Percentiles rank a stretch among this genome's conserved stretches.
Evolutionary conservation across 2,329 filamentous ascomycete genomes (phyloP).

Genomic region (Calonectria pteridis): DNA sequence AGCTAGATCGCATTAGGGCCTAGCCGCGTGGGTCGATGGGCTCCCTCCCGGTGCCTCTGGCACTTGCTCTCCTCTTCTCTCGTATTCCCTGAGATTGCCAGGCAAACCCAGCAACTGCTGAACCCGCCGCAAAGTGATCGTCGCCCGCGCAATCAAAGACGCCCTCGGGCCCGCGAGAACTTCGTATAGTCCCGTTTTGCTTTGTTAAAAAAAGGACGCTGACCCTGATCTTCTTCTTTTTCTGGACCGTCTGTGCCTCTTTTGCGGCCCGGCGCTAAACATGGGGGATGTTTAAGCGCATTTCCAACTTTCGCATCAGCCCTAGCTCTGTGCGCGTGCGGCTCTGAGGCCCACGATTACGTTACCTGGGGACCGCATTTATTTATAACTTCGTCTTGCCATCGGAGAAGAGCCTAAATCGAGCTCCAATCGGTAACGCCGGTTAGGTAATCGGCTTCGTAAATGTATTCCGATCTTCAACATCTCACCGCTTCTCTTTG

Average conservation of each 20-base stretch:
- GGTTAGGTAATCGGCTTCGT: background rate
- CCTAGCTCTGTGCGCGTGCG: background rate
- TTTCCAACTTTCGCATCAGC: background rate
- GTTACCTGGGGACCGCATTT: background rate
- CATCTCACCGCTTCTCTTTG: background rate
- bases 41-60: background rate
- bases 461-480: background rate
- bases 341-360: background rate
- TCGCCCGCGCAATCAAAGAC: background rate
- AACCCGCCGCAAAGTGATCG: conserved; percentile 6
- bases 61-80: background rate
- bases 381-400: background rate
- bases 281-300: background rate
- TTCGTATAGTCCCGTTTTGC: background rate
- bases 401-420: background rate
- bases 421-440: background rate
- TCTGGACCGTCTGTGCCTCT: background rate
- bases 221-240: background rate
- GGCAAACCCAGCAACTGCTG: background rate
- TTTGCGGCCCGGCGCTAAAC: background rate
- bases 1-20: background rate
- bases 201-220: background rate
- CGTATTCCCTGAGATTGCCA: conserved; percentile 1
- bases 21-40: background rate
- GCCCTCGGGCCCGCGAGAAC: background rate